Base-by-base conservation (phyloP, 495 filamentous ascomycete species). In the Penicillium dipodomyicola region DNA sequence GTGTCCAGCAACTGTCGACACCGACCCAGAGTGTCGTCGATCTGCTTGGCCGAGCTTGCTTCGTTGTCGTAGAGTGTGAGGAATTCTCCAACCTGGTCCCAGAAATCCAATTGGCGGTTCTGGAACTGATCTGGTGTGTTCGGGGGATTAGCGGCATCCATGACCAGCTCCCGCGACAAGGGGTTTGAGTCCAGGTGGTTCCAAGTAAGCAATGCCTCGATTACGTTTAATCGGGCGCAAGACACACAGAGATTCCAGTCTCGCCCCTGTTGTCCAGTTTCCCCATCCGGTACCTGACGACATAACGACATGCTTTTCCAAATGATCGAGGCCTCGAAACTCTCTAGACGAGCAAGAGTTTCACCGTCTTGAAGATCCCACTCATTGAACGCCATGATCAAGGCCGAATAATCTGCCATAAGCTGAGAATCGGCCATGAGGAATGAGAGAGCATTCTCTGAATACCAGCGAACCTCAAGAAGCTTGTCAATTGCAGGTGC, bases 381-480 rank as follows among this genome's bases (percentile, higher is more conserved):
- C 17, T 75, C 71, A 52, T 76, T 76, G 61, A 77, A 79, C 2
- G 73, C 72, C 59, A 75, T 72, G 52, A 87, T 76, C 54, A 90
- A 82, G 19, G 82, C 78, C 22, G 78, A 78, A 57, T 90, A 82
- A 45, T 86, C 81, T 45, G 84, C 80, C 67, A 85, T 80, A 15
- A 90, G 73, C 30, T 79, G 73, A 30, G 72, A 68, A 58, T 87
- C 84, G 25, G 76, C 78, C 70, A 83, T 70, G 6, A 93, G 71
- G 29, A 80, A 65, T 7, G 68, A 62, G 5, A 80, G 59, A 35
- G 72, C 83, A 65, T 72, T 80, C 65, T 72, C 79, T 50, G 79
- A 72, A 67, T 87, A 96, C 91, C 91, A 96, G 30, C 78, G 79
- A n/a, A 90, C 87, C 62, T 96, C 92, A 52, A 96, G 82, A 57